Evolutionary conservation across 495 filamentous ascomycete genomes (phyloP).

Genomic region (Durotheca rogersii): DNA sequence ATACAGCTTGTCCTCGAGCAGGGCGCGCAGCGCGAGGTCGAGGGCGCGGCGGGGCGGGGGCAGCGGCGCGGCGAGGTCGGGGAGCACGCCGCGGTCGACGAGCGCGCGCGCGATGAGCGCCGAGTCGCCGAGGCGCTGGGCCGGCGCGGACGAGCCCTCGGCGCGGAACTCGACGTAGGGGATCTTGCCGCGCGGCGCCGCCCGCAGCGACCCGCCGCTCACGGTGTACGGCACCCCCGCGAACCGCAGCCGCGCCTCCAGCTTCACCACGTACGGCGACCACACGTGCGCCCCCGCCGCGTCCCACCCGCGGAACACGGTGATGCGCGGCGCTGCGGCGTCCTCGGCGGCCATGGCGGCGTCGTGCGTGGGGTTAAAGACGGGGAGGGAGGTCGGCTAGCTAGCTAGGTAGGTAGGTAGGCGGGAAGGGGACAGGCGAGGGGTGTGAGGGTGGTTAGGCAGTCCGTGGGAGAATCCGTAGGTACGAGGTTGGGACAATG

Average conservation of each 20-base stretch:
- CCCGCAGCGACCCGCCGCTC: slow-evolving; percentile 43
- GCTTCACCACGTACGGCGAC: slow-evolving; percentile 67
- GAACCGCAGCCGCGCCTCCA: slow-evolving; percentile 63
- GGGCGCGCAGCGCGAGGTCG: slow-evolving; percentile 53
- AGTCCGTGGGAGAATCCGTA: no score
- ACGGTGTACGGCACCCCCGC: slow-evolving; percentile 48
- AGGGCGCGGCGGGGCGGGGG: slow-evolving; percentile 39
- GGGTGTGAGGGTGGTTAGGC: no score
- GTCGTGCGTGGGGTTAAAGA: background rate
- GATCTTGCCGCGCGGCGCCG: slow-evolving; percentile 59
- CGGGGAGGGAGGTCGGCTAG: no score
- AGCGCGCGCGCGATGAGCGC: slow-evolving; percentile 53
- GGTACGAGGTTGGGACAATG: no score
- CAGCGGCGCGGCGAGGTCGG: slow-evolving; percentile 51
- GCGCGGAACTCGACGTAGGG: slow-evolving; percentile 52
- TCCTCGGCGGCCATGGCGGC: slow-evolving; percentile 17
- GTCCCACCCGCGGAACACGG: slow-evolving; percentile 56
- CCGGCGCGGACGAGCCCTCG: no score
- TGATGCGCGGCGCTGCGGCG: slow-evolving; percentile 32
- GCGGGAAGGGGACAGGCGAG: no score
- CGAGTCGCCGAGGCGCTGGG: slow-evolving; percentile 46
- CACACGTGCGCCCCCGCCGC: slow-evolving; percentile 48
- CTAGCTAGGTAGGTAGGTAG: background rate
- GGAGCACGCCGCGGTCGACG: slow-evolving; percentile 40
- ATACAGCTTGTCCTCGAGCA: slow-evolving; percentile 63